These are phyloP conservation scores for Lepraria neglecta DNA, from an alignment of 495 filamentous ascomycete species.

Conservation along the genomic window DNA sequence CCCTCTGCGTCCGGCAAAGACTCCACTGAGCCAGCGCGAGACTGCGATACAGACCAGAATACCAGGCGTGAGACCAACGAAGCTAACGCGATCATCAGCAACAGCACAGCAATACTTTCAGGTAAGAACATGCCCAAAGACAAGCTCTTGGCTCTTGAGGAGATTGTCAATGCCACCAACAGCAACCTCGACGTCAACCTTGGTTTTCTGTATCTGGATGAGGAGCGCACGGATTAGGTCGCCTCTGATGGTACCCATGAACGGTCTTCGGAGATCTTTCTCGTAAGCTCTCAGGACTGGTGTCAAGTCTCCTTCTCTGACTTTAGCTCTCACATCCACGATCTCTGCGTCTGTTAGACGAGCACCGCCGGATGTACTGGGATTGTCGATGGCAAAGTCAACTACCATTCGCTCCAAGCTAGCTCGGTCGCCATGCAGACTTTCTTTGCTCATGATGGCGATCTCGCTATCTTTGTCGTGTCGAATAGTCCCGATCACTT, in stretches of 20 bases:
- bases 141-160: constrained; percentile 90
- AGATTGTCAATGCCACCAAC: constrained; percentile 89
- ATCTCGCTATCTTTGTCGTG: constrained; percentile 88
- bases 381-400: constrained; percentile 80
- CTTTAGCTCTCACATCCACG: constrained; percentile 62
- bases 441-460: constrained; percentile 88
- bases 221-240: constrained; percentile 86
- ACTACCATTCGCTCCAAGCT: constrained; percentile 97
- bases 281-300: constrained; percentile 88
- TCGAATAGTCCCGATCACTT: constrained; percentile 83
- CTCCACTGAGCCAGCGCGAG: constrained; percentile 60
- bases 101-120: neutral
- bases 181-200: constrained; percentile 94
- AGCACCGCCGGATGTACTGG: constrained; percentile 42
- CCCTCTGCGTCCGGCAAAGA: constrained; percentile 64
- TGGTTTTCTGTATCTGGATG: constrained; percentile 97
- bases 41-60: constrained; percentile 74
- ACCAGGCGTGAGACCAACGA: constrained; percentile 87
- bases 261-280: constrained; percentile 69
- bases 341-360: constrained; percentile 54
- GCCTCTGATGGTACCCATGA: constrained; percentile 70
- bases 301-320: constrained; percentile 86
- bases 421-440: constrained; percentile 77
- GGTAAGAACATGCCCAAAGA: constrained; percentile 61
- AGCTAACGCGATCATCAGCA: constrained; percentile 42